Conservation (phyloP, 768 basidiomycete genomes). For the Kwoniella shandongensis region DNA sequence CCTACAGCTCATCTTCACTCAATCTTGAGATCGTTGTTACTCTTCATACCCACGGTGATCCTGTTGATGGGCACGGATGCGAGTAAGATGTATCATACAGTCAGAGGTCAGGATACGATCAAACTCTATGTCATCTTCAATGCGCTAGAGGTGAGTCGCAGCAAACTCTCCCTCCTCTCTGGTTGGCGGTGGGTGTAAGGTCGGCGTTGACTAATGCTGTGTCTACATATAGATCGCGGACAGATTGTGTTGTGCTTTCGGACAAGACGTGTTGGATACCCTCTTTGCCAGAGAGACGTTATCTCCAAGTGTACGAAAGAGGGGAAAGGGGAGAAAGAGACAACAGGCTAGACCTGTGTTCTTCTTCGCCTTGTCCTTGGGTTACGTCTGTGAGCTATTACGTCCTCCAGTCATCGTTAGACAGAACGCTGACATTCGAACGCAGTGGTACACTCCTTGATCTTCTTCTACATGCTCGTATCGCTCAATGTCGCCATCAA, state of each 20-base stretch:
- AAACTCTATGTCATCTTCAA: conserved; percentile 99
- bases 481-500: conserved; percentile 96
- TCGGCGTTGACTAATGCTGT: neutral
- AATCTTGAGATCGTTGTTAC: conserved; percentile 74
- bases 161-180: neutral
- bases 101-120: conserved; percentile 96
- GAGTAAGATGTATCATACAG: conserved; percentile 96
- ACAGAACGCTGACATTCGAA: neutral
- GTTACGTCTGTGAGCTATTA: conserved; percentile 70
- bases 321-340: conserved; percentile 56
- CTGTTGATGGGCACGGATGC: conserved; percentile 84
- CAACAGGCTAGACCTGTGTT: conserved; percentile 70
- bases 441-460: conserved; percentile 80
- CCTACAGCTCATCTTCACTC: conserved; percentile 70
- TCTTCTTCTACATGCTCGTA: conserved; percentile 93
- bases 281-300: conserved; percentile 91
- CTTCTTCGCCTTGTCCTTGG: conserved; percentile 76
- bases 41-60: conserved; percentile 70
- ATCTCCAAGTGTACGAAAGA: conserved; percentile 58
- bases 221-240: conserved; percentile 74
- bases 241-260: conserved; percentile 88
- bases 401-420: too few relatives aligned
- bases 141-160: conserved; percentile 79
- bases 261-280: conserved; percentile 95
- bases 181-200: too few relatives aligned